phyloP scores from a whole-genome alignment of 1,139 yeast species.

The Kodamaea sp. region DNA sequence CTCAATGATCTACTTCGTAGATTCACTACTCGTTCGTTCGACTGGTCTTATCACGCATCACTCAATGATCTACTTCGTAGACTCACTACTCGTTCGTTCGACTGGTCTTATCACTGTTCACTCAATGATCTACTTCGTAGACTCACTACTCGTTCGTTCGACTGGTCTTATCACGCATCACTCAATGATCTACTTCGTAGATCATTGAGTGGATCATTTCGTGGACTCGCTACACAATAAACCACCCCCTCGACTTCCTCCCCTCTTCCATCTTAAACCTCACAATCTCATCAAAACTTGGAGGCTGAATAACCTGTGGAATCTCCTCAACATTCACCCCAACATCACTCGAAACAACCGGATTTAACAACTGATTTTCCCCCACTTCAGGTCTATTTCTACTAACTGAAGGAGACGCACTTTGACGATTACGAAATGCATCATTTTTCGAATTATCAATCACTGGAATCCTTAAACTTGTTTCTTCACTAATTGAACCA shows the following conservation, averaged over 20 bases:
- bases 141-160: too few species aligned
- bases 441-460: conserved; percentile 7
- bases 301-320: conserved; percentile 41
- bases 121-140: too few species aligned
- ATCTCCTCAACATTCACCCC: conserved; percentile 21
- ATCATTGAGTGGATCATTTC: too few species aligned
- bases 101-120: too few species aligned
- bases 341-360: conserved; percentile 2
- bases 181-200: too few species aligned
- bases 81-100: too few species aligned
- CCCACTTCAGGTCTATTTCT: conserved; percentile 1
- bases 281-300: conserved; percentile 30
- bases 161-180: too few species aligned
- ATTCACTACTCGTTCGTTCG: too few species aligned
- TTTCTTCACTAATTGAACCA: conserved; percentile 5
- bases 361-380: conserved; percentile 1
- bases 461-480: conserved; percentile 1
- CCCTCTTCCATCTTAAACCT: conserved; percentile 22
- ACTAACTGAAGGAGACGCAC: not conserved
- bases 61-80: too few species aligned
- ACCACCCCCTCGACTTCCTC: conserved; percentile 5
- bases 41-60: too few species aligned
- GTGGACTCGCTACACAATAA: too few species aligned
- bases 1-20: too few species aligned
- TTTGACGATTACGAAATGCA: conserved; percentile 5